A percentile compares a stretch with the other conserved stretches of the same genome.
Conservation (phyloP, 345 rosid genomes). For the Durio zibethinus region DNA sequence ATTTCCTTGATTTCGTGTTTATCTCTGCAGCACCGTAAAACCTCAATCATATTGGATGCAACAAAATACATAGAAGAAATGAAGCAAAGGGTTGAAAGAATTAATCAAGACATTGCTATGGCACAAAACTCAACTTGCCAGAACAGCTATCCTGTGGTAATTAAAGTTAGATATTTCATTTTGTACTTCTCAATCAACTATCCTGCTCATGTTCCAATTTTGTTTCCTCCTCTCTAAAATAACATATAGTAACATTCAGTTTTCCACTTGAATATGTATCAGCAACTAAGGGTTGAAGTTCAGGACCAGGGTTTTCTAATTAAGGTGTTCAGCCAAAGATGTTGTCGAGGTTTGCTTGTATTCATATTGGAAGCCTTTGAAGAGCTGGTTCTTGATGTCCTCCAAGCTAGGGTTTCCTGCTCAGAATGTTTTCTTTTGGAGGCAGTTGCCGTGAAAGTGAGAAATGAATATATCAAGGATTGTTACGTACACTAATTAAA, state of each 20-base stretch:
- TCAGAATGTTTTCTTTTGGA: conserved; percentile 49
- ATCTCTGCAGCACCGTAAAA: conserved; percentile 50
- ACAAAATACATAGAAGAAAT: conserved; percentile 71
- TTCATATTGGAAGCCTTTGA: conserved; percentile 69
- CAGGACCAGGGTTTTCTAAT: conserved; percentile 53
- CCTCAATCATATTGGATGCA: conserved; percentile 68
- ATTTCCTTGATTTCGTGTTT: background rate
- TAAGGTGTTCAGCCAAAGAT: conserved; percentile 39
- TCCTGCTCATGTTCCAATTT: background rate
- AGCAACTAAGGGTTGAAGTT: conserved; percentile 54
- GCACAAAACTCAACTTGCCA: conserved; percentile 7
- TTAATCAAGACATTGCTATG: conserved; percentile 46
- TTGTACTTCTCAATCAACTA: background rate
- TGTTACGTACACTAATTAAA: no score
- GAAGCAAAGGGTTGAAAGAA: conserved; percentile 58
- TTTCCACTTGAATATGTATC: background rate
- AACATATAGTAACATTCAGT: background rate
- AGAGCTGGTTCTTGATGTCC: conserved; percentile 59
- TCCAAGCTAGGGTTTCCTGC: conserved; percentile 77
- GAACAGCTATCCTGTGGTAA: conserved; percentile 21
- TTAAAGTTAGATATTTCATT: background rate
- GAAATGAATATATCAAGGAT: conserved; percentile 12
- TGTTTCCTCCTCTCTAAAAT: background rate
- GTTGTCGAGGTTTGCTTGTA: conserved; percentile 51
- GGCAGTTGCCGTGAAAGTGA: conserved; percentile 58